Conservation (phyloP, 2,329 filamentous ascomycete genomes). For the Paecilomyces niveus region DNA sequence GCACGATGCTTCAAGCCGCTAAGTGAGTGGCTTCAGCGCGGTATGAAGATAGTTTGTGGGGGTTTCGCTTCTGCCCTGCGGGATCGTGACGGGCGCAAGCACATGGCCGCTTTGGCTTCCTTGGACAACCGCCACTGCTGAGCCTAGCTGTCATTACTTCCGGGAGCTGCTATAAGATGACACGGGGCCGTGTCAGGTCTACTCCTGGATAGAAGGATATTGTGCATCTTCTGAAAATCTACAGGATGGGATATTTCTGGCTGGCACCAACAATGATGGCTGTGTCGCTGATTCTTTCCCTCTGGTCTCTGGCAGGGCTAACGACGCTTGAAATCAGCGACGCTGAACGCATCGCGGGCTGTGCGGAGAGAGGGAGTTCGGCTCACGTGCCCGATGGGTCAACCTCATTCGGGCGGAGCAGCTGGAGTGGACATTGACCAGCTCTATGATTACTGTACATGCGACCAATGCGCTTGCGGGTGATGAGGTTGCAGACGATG, state of each 20-base stretch:
- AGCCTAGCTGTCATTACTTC: background rate
- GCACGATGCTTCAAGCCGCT: background rate
- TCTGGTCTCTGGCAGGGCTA: background rate
- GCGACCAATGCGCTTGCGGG: background rate
- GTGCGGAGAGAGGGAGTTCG: background rate
- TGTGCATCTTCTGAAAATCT: background rate
- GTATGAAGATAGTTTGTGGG: background rate
- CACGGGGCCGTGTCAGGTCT: no score
- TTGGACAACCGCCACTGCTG: background rate
- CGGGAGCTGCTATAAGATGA: no score
- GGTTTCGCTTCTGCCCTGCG: background rate
- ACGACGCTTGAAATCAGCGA: background rate
- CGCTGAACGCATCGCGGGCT: background rate
- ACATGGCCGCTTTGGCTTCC: background rate
- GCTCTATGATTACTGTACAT: no score
- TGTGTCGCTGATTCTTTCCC: background rate
- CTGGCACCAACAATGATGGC: background rate
- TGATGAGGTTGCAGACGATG: no score
- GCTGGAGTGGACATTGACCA: no score
- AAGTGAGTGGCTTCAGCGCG: background rate
- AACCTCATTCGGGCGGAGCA: background rate
- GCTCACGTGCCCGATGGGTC: background rate
- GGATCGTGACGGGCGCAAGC: background rate
- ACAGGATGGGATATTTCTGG: background rate
- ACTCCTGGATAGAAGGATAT: background rate